These are phyloP conservation scores for Psilocybe tampanensis DNA, from an alignment of 768 basidiomycete species.

Conservation along the genomic window DNA sequence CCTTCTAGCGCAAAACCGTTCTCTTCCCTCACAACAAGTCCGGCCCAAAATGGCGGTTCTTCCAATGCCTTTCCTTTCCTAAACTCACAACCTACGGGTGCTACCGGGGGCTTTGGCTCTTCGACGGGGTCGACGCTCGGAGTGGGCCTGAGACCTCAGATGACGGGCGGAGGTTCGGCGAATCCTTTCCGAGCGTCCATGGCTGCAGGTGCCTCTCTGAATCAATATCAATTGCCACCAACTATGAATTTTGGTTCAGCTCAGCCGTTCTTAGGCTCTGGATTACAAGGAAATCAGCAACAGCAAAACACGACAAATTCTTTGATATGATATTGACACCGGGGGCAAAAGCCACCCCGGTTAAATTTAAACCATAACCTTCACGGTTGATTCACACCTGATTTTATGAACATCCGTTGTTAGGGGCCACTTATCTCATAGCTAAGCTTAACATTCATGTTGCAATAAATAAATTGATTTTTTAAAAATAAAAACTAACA, in stretches of 20 bases:
- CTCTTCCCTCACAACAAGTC: constrained; percentile 6
- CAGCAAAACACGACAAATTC: constrained; percentile 23
- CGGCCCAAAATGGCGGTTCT: constrained; percentile 9
- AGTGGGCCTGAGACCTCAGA: constrained; percentile 59
- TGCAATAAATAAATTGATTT: no score
- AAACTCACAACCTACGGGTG: constrained; percentile 44
- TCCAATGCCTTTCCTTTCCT: constrained; percentile 25
- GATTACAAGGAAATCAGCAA: constrained; percentile 17
- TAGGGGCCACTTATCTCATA: no score
- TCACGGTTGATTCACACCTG: no score
- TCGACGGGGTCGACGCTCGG: constrained; percentile 41
- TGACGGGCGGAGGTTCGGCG: constrained; percentile 60
- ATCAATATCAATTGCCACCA: constrained; percentile 19
- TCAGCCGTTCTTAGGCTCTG: constrained; percentile 16
- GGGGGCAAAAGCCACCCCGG: no score
- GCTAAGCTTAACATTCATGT: no score
- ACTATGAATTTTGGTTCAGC: constrained; percentile 3
- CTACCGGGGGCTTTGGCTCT: constrained; percentile 39
- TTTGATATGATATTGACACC: constrained; percentile 19
- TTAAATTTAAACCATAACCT: no score
- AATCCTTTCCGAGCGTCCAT: constrained; percentile 73
- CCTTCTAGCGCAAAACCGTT: constrained; percentile 10
- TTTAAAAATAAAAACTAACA: no score
- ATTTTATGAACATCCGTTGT: no score
- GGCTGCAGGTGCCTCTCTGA: constrained; percentile 30